A percentile compares a stretch with the other conserved stretches of the same genome.
These are phyloP conservation scores for Cicer chorassanicum DNA, from an alignment of 306 rosid species.

Conservation along the genomic window DNA sequence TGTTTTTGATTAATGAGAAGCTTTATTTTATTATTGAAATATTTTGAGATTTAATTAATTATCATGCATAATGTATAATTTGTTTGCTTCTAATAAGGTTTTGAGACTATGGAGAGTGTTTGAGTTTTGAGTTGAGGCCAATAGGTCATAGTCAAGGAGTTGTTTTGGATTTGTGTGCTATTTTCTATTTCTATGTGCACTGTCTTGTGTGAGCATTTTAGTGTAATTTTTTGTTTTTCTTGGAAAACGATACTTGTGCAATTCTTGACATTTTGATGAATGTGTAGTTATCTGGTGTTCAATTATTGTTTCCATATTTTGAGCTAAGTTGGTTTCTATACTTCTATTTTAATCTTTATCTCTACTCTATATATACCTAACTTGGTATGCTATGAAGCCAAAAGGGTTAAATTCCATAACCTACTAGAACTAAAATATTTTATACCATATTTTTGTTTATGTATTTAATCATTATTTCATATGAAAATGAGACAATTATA, in stretches of 20 bases:
- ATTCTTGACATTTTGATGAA: conserved; percentile 31
- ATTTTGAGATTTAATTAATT: conserved; percentile 12
- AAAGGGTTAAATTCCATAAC: neutral
- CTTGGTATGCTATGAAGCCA: neutral
- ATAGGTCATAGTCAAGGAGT: conserved; percentile 1
- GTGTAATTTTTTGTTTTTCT: conserved; percentile 6
- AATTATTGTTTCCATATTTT: conserved; percentile 25
- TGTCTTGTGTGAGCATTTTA: conserved; percentile 13
- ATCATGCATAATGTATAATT: conserved; percentile 9
- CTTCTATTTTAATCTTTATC: neutral
- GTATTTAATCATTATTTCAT: neutral
- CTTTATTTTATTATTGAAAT: conserved; percentile 30
- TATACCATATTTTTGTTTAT: neutral
- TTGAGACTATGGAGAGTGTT: neutral
- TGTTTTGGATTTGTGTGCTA: conserved; percentile 38
- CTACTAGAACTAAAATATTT: neutral
- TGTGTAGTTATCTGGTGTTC: conserved; percentile 4
- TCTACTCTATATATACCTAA: conserved; percentile 5
- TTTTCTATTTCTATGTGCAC: neutral
- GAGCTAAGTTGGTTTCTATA: neutral
- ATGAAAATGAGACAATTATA: neutral
- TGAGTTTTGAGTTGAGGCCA: conserved; percentile 30
- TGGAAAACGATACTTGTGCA: conserved; percentile 20
- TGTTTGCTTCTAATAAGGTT: neutral
- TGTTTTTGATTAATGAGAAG: conserved; percentile 48